Evolutionary conservation across 139 green algal genomes (phyloP), one percentile per base, ranked within the genome.

Genomic region (Edaphochlamys debaryana): DNA sequence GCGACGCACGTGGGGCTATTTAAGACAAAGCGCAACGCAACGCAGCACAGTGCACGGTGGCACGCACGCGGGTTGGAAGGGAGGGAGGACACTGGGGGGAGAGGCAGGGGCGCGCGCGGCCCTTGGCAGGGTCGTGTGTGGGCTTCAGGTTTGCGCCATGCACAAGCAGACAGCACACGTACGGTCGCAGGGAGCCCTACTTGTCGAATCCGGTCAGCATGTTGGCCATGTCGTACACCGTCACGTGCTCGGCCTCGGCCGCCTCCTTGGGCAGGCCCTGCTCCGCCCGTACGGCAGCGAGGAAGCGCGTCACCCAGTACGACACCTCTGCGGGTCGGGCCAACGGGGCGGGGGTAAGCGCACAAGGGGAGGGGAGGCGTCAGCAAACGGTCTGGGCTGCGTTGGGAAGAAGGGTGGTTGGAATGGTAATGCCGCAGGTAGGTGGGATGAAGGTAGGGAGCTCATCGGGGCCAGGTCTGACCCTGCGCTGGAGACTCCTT

Each of bases 221-320:
- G 56, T 25, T 25, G 2, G 23, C 22, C 3, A 32, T 32, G 22
- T 63, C 56, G 56, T 63, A 63, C 56, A 63, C 3, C 15, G 15
- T 32, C 50, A 58, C 5, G 19, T n/a, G 19, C 56, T n/a, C 23
- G 2, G 23, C 56, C 37, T 37, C 17, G 32, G 2, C n/a, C 29
- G 32, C 27, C 15, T 8, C 4, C 36, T 36, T 23, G 0, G 54
- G 36, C 27, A 56, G 2, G 37, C 52, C 29, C n/a, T 67, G 40
- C 4, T 25, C 73, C 23, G 3, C 50, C 56, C 73, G 45, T 8
- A 64, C 11, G 6, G 4, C 27, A 8, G 38, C 7, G 3, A 34
- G 58, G 58, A 80, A 80, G 20, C 13, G 17, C 20, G 67, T 29
- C 56, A 80, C 38, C 73, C 73, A 80, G 73, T 80, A 80, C 27